phyloP scores from a whole-genome alignment of 2,329 filamentous ascomycete genomes.

The Cordyceps tenuipes region DNA sequence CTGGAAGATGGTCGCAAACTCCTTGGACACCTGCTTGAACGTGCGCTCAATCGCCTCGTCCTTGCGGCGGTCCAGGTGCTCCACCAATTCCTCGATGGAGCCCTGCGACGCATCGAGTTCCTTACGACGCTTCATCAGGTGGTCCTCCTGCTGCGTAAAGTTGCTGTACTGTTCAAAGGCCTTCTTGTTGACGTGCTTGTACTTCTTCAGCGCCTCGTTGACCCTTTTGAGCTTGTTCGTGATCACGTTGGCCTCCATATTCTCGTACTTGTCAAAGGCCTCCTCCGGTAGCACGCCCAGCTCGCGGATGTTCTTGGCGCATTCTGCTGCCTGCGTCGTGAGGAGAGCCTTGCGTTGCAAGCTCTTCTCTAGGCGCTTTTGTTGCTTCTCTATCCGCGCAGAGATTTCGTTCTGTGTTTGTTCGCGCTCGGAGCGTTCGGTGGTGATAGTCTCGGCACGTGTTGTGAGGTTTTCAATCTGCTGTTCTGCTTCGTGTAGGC shows the following conservation, averaged over 20 bases:
- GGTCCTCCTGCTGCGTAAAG: slow-evolving; percentile 87
- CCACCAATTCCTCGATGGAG: slow-evolving; percentile 87
- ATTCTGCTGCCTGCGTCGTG: slow-evolving; percentile 68
- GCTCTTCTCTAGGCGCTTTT: slow-evolving; percentile 86
- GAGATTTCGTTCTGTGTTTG: slow-evolving; percentile 68
- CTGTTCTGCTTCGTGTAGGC: slow-evolving; percentile 65
- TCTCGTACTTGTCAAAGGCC: slow-evolving; percentile 83
- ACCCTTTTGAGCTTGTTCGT: slow-evolving; percentile 74
- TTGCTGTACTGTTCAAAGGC: slow-evolving; percentile 98
- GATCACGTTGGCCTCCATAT: slow-evolving; percentile 66
- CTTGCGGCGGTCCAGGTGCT: slow-evolving; percentile 87
- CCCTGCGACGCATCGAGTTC: slow-evolving; percentile 81
- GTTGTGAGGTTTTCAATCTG: slow-evolving; percentile 50
- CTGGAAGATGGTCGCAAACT: slow-evolving; percentile 89
- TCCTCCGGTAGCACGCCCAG: slow-evolving; percentile 90
- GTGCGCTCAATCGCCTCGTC: slow-evolving; percentile 97
- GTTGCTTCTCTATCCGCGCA: slow-evolving; percentile 70
- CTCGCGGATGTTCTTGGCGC: slow-evolving; percentile 81
- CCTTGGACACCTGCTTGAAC: slow-evolving; percentile 93
- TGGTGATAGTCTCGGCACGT: slow-evolving; percentile 48
- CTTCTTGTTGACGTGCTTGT: slow-evolving; percentile 98
- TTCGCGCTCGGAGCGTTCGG: slow-evolving; percentile 54
- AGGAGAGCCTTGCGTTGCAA: slow-evolving; percentile 80
- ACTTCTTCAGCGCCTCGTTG: slow-evolving; percentile 90
- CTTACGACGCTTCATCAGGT: slow-evolving; percentile 71